Conservation (phyloP, 148 eudicot species). For the Spergularia bocconei region DNA sequence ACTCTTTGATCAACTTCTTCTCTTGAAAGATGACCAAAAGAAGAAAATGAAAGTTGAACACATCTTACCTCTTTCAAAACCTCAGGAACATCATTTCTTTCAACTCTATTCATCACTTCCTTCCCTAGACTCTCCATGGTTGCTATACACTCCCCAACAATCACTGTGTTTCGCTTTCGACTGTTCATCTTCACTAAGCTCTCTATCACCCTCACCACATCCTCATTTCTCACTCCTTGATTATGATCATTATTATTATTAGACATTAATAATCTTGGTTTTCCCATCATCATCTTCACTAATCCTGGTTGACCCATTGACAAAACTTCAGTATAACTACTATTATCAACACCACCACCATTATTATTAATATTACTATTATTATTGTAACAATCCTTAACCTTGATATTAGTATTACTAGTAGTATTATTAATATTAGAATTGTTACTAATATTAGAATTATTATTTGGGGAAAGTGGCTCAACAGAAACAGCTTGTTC, state of each 20-base stretch:
- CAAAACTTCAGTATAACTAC: slow-evolving; percentile 6
- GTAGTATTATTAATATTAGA: slow-evolving; percentile 3
- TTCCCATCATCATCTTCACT: neutral
- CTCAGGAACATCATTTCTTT: slow-evolving; percentile 58
- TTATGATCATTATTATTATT: slow-evolving; percentile 10
- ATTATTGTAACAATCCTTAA: neutral
- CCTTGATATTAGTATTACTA: neutral
- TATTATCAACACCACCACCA: neutral
- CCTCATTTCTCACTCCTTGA: slow-evolving; percentile 36
- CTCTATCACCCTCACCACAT: slow-evolving; percentile 53
- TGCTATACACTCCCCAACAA: slow-evolving; percentile 64
- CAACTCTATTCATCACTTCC: slow-evolving; percentile 50
- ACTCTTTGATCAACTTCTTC: slow-evolving; percentile 62
- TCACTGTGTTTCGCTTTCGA: slow-evolving; percentile 41
- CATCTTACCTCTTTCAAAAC: slow-evolving; percentile 51
- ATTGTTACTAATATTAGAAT: slow-evolving; percentile 12
- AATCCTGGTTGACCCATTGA: slow-evolving; percentile 9
- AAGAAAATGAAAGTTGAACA: slow-evolving; percentile 43
- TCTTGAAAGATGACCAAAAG: slow-evolving; percentile 40
- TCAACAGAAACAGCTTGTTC: slow-evolving; percentile 61
- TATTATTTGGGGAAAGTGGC: slow-evolving; percentile 27
- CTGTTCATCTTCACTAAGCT: slow-evolving; percentile 30
- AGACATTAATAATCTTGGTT: slow-evolving; percentile 16
- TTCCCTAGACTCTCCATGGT: slow-evolving; percentile 49
- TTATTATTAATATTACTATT: neutral